Base-by-base conservation (phyloP, 495 filamentous ascomycete species). In the Entonaema liquescens region DNA sequence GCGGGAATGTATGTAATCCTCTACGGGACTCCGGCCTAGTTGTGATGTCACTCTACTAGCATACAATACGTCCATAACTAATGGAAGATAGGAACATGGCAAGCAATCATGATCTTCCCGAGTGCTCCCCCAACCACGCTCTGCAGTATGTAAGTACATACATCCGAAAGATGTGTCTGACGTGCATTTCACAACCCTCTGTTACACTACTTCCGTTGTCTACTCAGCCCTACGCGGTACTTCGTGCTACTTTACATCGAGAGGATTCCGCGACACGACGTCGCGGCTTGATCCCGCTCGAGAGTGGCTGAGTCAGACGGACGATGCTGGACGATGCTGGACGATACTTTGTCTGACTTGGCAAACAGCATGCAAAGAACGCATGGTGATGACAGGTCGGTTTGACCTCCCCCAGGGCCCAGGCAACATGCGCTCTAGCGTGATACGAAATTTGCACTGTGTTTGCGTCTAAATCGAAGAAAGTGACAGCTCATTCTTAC, bases 191-290 rank as follows among this genome's bases (percentile, higher is more conserved):
- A 66, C 40, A 67, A 56, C 72, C 42, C 3, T 74, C 58, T 42
- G 74, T 77, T 77, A 75, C 74, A 77, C 74, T 65, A 73, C 74
- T 76, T 76, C 62, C 62, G 68, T 65, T 57, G 23, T 62, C 74
- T 75, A 54, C 58, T 77, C 75, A 77, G 75, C 75, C 75, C 75
- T 77, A 77, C 67, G 72, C 75, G 66, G 38, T 57, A 64, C 60
- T 57, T 53, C 54, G 70, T 72, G 60, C 55, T 55, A 72, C 70
- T 68, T 56, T 68, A 40, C 49, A 42, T 61, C 29, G 25, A 60
- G 40, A 47, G 31, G 38, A 67, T 36, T 56, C 36, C 59, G 15
- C 25, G 17, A 59, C 64, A 68, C 59, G 49, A 62, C 49, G 49
- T 63, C 50, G 60, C 56, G 70, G 60, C 54, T 68, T 55, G 55